Evolutionary conservation across 1,139 yeast species (phyloP), one percentile per base, ranked within the genome.

Genomic region (Pichia sp.): DNA sequence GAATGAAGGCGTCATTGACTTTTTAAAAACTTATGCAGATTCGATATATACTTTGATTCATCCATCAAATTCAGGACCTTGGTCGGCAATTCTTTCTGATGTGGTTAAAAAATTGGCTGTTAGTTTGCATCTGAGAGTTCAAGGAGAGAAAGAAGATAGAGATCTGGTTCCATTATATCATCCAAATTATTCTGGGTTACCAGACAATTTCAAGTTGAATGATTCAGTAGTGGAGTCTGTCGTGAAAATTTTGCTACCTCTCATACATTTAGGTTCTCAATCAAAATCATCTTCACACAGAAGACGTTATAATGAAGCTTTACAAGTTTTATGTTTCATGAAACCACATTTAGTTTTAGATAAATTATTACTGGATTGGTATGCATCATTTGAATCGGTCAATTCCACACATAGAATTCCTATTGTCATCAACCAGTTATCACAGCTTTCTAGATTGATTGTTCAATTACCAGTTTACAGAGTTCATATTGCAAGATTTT

Each of bases 51-150:
- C 96, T 36, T 87, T 83, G 66, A 83, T 83, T 10, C 97, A 92
- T 66, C 98, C 98, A 4, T 89, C 97, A 0, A 90, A 90, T 63
- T 67, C 75, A 26, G 97, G 97, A 0, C 75, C 76, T 28, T 90
- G 98, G 97, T 78, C 95, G 1, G 68, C 77, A 41, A 73, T 85
- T 6, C 78, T 92, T 39, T 75, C 94, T 1, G 79, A 79, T 53
- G 73, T 86, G 34, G 69, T 86, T 10, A 75, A 78, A 54, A 75
- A 78, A 45, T 68, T 82, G 48, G 69, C 79, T 3, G 71, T 75
- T 49, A 78, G 76, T 56, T 81, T 78, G 53, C 88, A 82, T 59
- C 75, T 76, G 51, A 72, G 94, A 59, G 70, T 63, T 42, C 68
- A 73, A 48, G 64, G 72, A 44, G 89, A 83, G 58, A 63, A 65